Evolutionary conservation across 23 red algal genomes (phyloP), one percentile per base, ranked within the genome.

Genomic region (Chondrus crispus): DNA sequence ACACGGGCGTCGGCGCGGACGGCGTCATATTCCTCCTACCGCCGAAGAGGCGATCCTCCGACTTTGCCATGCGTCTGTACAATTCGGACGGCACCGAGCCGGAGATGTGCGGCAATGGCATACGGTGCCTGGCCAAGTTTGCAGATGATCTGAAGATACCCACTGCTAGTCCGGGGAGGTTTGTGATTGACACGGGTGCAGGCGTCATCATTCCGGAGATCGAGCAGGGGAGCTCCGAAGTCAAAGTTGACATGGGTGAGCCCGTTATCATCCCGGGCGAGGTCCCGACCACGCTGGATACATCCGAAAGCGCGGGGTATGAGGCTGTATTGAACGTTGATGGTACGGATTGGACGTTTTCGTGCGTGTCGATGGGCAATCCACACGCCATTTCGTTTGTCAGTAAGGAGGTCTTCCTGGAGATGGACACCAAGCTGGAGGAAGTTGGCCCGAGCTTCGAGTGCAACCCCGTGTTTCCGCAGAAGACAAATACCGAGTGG

Each of bases 81-180:
- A 99, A 99, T 46, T 94, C 97, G 39, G 97, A 99, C 79, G 97
- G 97, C 33, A 91, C 93, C 2, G 97, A 99, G 87, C 97, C 97
- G 48, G 97, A 99, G 69, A 99, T 99, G 97, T 99, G 97, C 45
- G 97, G 97, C 62, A 99, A 99, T 57, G 97, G 97, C 12, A 96
- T 99, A 28, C 91, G 97, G 24, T 99, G 97, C 85, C 84, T 99
- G 33, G 97, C 97, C 11, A 80, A 77, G 24, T 99, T 94, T 50
- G 92, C 90, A 60, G 85, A 70, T 46, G 97, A 99, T 40, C n/a
- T 94, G 37, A 72, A 71, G 33, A 43, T 85, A 30, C 60, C 85
- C 9, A 58, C 39, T 32, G 0, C 3, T 14, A 45, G 35, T 24
- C 45, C 38, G 4, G 49, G 73, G 2, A 81, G 54, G 39, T 57